These are phyloP conservation scores for Carex kokanica DNA, from an alignment of 176 grass and related monocot species.

Conservation along the genomic window DNA sequence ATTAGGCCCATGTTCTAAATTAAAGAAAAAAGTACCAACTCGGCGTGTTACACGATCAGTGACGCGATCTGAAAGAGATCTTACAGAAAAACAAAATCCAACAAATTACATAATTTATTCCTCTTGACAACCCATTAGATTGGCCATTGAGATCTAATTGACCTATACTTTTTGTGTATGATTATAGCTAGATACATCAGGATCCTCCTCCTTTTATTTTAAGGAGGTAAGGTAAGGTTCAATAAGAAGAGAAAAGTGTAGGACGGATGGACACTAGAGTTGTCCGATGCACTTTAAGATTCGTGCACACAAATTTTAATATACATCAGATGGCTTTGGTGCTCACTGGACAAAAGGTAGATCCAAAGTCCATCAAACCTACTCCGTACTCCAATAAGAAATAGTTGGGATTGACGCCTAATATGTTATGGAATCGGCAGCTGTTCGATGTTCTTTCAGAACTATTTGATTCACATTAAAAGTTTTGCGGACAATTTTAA, in stretches of 20 bases:
- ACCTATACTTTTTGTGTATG: neutral
- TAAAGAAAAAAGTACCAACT: neutral
- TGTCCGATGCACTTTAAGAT: too few relatives aligned
- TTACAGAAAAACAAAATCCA: neutral
- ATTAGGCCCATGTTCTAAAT: neutral
- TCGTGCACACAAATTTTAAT: too few relatives aligned
- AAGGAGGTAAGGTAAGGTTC: neutral
- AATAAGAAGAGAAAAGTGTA: neutral
- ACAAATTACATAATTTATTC: neutral
- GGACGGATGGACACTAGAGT: too few relatives aligned
- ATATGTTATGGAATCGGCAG: neutral
- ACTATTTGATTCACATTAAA: too few relatives aligned
- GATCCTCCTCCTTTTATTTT: neutral
- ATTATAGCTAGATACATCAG: neutral
- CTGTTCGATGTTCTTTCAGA: too few relatives aligned
- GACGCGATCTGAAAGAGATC: neutral
- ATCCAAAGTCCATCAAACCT: too few relatives aligned
- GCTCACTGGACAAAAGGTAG: too few relatives aligned
- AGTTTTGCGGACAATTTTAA: too few relatives aligned
- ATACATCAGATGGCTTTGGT: too few relatives aligned
- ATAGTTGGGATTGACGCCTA: neutral
- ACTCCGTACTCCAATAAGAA: neutral
- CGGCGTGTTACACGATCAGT: conserved; percentile 8
- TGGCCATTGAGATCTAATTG: neutral
- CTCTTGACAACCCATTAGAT: conserved; percentile 5